Evolutionary conservation across 202 grass and related monocot species (phyloP), one percentile per base, ranked within the genome.

Genomic region (Carex arenaria): DNA sequence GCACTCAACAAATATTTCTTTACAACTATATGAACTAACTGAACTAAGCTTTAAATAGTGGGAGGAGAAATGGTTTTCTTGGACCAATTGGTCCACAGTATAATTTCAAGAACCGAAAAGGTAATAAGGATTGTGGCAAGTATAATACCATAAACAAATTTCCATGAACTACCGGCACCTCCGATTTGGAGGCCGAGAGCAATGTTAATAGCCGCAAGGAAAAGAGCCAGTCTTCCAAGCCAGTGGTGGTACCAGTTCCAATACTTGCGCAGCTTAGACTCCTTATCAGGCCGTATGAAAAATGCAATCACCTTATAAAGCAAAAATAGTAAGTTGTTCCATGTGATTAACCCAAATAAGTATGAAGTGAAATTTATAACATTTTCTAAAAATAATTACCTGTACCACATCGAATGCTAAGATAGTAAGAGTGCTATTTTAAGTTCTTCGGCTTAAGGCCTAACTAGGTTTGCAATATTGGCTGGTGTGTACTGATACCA

Each of bases 231-330:
- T 82, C 96, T 87, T 45, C 96, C 96, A 8, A 84, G 89, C 96
- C 96, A 95, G 64, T 99, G 91, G 89, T 99, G 96, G 85, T 93
- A 99, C 96, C 96, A 99, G 73, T 95, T 95, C 96, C 96, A 99
- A 89, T 85, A 99, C 79, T 84, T 95, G 14, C 93, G 91, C 61
- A 93, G 77, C 79, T 95, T 98, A 0, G 91, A 88, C 8, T 95
- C 96, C 73, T 92, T 90, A 13, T 88, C 80, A 17, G 96, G 93
- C 20, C 86, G 84, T 55, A 95, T 23, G 45, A 99, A 95, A 74
- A 95, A 92, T 9, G 96, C 91, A 1, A 99, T 78, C n/a, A 93
- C 85, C 93, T 99, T 87, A 81, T 85, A 17, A 63, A 63, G 36
- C 18, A 36, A 63, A 54, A 71, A 12, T 84, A 40, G 65, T 92